Evolutionary conservation across 768 basidiomycete genomes (phyloP), one percentile per base, ranked within the genome.

Genomic region (Fibroporia radiculosa): DNA sequence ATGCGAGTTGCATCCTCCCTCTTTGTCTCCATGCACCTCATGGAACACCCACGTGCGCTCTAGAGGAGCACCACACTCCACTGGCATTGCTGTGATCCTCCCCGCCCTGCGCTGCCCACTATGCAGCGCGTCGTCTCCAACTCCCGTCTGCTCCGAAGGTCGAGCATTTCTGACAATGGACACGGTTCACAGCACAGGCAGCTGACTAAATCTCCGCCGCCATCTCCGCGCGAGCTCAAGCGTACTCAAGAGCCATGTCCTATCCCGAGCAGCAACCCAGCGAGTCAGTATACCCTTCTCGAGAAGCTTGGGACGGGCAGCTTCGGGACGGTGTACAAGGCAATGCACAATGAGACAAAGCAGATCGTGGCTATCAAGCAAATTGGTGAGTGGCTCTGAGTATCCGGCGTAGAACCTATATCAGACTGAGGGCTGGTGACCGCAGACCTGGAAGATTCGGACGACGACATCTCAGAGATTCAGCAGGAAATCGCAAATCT

Each of bases 291-390:
- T 62, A 89, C 88, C 35, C 67, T 98, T 27, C 74, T 93, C 44
- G 91, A 96, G 66, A 97, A 96, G 63, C 76, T 98, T n/a, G 95
- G 95, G 13, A 93, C 91, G 19, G 95, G 95, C 27, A 91, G 87
- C 62, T 99, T 99, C 60, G 95, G 95, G 7, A 87, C 82, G 1
- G 95, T 99, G 44, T 99, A 92, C 79, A 97, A 96, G 70, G 95
- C 91, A 7, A 83, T 93, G 57, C 92, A 98, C 66, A 88, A 91
- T 57, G 88, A 91, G 49, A 88, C 91, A 10, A 84, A 88, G 62
- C 84, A 95, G 67, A 84, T 90, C 48, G 96, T 99, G 13, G 96
- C 96, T 35, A 89, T 99, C 59, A 99, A 99, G 66, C 93, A 97
- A 65, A 98, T 99, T 61, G 90, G 92, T 88, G 56, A 53, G 84